These are phyloP conservation scores for Aphanoascus verrucosus DNA, from an alignment of 2,329 filamentous ascomycete species.

Conservation along the genomic window DNA sequence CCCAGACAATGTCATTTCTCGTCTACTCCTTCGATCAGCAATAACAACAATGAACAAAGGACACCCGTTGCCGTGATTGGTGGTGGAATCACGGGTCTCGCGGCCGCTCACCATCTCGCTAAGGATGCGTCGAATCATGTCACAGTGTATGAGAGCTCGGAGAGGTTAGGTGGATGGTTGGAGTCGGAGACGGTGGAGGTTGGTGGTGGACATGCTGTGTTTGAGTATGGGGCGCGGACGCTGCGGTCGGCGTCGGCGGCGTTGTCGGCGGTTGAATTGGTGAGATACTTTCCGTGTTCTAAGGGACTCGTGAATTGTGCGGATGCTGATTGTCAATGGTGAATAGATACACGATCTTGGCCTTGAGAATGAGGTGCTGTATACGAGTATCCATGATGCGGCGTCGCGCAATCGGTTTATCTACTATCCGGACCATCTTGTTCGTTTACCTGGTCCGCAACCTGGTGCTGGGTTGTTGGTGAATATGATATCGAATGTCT, in stretches of 20 bases:
- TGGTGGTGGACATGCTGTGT: conserved; percentile 53
- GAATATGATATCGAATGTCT: conserved; percentile 25
- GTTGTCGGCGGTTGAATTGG: conserved; percentile 19
- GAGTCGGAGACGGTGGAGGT: conserved; percentile 54
- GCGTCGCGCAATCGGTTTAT: conserved; percentile 60
- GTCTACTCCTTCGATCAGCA: neutral
- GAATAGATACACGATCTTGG: conserved; percentile 21
- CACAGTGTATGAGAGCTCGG: conserved; percentile 66
- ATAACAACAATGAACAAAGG: neutral
- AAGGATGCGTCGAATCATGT: conserved; percentile 60
- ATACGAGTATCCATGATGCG: conserved; percentile 41
- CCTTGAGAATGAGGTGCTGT: conserved; percentile 47
- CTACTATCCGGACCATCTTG: conserved; percentile 78
- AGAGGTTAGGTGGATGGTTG: conserved; percentile 74
- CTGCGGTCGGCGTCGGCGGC: conserved; percentile 56
- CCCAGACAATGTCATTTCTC: neutral
- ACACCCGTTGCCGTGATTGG: conserved; percentile 53
- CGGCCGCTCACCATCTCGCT: conserved; percentile 65
- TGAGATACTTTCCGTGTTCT: neutral
- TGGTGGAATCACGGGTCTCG: conserved; percentile 72
- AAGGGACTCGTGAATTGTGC: neutral
- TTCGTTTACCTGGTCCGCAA: conserved; percentile 46
- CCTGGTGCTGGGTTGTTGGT: conserved; percentile 18
- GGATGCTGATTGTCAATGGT: conserved; percentile 24
- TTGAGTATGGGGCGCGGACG: conserved; percentile 77